Conservation (phyloP, 257 asterid genomes). For the Solanum rostratum region DNA sequence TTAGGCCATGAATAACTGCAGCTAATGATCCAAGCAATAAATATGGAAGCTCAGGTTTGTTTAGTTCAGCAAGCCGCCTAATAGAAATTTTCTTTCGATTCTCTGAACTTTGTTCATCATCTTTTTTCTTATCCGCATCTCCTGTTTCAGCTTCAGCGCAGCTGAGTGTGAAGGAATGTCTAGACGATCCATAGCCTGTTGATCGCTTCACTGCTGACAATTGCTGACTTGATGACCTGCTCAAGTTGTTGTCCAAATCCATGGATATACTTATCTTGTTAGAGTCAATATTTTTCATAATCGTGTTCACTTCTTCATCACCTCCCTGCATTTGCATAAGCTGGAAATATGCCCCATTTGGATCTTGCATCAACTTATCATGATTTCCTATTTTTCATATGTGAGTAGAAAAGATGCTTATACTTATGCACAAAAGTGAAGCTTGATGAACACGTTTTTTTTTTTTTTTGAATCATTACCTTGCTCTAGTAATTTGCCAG, state of each 20-base stretch:
- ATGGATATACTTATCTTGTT: background rate
- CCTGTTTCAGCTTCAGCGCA: background rate
- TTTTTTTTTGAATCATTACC: constrained; percentile 4
- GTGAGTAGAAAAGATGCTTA: background rate
- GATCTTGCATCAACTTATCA: constrained; percentile 9
- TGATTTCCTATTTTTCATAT: constrained; percentile 11
- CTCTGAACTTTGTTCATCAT: background rate
- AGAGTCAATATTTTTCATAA: background rate
- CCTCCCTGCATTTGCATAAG: constrained; percentile 1
- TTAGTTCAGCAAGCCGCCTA: background rate
- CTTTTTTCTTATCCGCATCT: background rate
- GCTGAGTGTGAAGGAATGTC: background rate
- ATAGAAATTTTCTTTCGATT: background rate
- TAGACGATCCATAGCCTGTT: background rate
- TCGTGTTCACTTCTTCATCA: background rate
- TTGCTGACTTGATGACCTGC: background rate
- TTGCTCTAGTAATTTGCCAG: constrained; percentile 18
- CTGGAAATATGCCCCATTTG: constrained; percentile 10
- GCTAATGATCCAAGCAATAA: constrained; percentile 14
- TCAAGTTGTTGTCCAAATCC: background rate
- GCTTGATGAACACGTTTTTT: background rate
- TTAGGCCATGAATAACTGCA: constrained; percentile 8
- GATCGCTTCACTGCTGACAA: background rate
- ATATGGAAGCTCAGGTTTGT: constrained; percentile 12
- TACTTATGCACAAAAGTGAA: too few species aligned